A percentile compares a stretch with the other conserved stretches of the same genome.
Conservation (phyloP, 441 rosid genomes). For the Corymbia citriodora region DNA sequence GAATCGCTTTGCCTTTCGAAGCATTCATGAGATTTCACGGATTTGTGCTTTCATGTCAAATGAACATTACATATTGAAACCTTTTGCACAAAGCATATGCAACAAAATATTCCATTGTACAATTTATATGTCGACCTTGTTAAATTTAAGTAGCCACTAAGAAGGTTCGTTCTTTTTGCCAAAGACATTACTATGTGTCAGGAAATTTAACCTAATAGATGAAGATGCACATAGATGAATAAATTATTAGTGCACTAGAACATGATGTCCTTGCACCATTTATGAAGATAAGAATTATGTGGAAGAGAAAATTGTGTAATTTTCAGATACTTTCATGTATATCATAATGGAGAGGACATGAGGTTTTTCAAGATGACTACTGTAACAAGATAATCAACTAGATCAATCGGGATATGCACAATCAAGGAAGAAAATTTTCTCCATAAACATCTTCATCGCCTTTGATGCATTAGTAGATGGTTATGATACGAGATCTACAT, state of each 20-base stretch:
- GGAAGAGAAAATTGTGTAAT: background rate
- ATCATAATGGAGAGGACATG: background rate
- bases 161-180: background rate
- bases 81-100: background rate
- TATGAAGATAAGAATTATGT: background rate
- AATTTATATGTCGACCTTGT: background rate
- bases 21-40: background rate
- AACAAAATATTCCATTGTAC: background rate
- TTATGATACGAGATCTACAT: background rate
- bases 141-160: background rate
- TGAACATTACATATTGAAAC: background rate
- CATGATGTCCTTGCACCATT: background rate
- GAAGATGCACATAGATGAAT: background rate
- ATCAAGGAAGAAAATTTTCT: background rate
- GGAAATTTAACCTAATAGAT: background rate
- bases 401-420: background rate
- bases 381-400: background rate
- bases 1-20: background rate
- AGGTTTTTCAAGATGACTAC: background rate
- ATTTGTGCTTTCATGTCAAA: background rate
- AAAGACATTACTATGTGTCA: background rate
- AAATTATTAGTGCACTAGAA: background rate
- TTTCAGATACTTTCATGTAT: background rate
- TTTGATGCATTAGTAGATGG: background rate
- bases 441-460: background rate